Evolutionary conservation across 164 flowering plant genomes (phyloP).

Genomic region (Litsea cubeba): DNA sequence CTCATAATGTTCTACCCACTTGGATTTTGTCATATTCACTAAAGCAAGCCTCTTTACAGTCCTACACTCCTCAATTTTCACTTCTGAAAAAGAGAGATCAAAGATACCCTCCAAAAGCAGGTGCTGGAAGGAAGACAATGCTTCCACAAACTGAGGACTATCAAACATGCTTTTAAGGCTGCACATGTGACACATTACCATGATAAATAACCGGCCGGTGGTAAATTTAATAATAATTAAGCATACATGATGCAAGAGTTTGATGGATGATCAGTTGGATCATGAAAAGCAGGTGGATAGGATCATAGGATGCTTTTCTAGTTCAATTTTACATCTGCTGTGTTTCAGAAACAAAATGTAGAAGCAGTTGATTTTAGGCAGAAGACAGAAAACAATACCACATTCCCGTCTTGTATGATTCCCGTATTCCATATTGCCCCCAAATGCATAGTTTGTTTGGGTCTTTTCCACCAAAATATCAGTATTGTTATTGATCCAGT

Average conservation of each 20-base stretch:
- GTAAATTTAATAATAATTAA: background rate
- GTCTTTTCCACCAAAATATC: background rate
- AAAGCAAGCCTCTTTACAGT: slow-evolving; percentile 59
- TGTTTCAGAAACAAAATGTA: background rate
- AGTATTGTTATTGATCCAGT: background rate
- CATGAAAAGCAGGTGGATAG: background rate
- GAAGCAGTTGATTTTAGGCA: background rate
- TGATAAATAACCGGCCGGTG: background rate
- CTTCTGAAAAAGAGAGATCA: slow-evolving; percentile 51
- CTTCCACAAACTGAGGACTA: slow-evolving; percentile 64
- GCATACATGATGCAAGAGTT: background rate
- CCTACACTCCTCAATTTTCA: slow-evolving; percentile 49
- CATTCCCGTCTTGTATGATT: background rate
- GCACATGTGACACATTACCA: slow-evolving; percentile 18
- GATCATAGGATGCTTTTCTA: background rate
- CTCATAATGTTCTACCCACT: slow-evolving; percentile 68
- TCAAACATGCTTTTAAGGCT: slow-evolving; percentile 78
- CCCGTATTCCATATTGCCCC: background rate
- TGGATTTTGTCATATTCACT: slow-evolving; percentile 45
- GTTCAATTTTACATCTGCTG: background rate
- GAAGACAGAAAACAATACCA: background rate
- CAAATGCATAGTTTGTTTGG: background rate
- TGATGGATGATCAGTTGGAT: too few species aligned
- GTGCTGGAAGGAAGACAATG: slow-evolving; percentile 59
- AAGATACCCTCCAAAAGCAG: slow-evolving; percentile 78